Conservation (phyloP, 1,284 basidiomycete species). For the Rhodotorula sp. region DNA sequence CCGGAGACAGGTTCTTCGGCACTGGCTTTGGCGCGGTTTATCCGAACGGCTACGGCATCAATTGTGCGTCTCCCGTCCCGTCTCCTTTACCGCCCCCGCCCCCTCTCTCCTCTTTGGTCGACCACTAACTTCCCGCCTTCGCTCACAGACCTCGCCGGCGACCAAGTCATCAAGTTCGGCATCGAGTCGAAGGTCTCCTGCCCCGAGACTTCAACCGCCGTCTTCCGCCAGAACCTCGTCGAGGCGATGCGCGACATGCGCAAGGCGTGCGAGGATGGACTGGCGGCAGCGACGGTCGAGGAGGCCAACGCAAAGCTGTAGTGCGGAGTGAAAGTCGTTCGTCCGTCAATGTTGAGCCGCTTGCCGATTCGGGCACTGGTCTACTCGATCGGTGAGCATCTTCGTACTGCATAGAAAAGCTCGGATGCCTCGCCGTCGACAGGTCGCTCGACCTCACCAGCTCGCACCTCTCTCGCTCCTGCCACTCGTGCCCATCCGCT, state of each 20-base stretch:
- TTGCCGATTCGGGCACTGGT: too few species aligned
- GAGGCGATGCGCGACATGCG: slow-evolving; percentile 72
- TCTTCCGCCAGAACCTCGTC: slow-evolving; percentile 66
- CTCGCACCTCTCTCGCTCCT: not conserved
- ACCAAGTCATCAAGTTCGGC: slow-evolving; percentile 83
- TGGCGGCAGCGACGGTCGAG: too few species aligned
- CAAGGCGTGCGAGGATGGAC: slow-evolving; percentile 54
- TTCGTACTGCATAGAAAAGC: too few species aligned
- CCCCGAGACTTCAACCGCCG: slow-evolving; percentile 66
- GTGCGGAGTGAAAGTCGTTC: too few species aligned
- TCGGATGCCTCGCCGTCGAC: too few species aligned
- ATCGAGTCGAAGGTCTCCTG: slow-evolving; percentile 84
- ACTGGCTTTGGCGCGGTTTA: slow-evolving; percentile 81
- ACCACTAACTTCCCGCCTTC: not conserved
- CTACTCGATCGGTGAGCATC: too few species aligned
- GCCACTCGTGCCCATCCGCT: too few species aligned
- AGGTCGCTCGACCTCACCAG: too few species aligned
- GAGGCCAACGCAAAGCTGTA: too few species aligned
- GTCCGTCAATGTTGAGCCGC: too few species aligned
- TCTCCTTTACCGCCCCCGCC: too few species aligned
- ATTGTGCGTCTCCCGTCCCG: slow-evolving; percentile 63
- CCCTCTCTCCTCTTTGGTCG: slow-evolving; percentile 1
- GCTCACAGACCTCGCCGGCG: slow-evolving; percentile 71
- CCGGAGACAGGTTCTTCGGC: slow-evolving; percentile 81
- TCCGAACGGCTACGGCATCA: slow-evolving; percentile 85